Evolutionary conservation across 345 rosid genomes (phyloP), one percentile per base, ranked within the genome.

Genomic region (Aquilaria sinensis): DNA sequence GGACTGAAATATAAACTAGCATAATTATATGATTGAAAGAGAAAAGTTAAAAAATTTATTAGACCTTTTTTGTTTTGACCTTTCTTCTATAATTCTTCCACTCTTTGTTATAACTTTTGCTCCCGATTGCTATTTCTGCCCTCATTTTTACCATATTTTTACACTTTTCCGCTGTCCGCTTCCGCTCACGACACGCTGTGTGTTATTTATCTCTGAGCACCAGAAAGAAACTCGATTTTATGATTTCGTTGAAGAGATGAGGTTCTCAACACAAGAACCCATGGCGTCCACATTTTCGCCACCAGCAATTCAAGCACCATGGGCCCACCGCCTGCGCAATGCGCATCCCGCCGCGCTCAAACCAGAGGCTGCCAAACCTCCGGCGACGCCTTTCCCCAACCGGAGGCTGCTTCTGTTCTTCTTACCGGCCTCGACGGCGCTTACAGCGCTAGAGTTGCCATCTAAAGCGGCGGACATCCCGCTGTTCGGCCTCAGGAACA

Each of bases 401-500:
- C 81, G 98, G 41, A 75, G 98, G 72, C 68, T 78, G 60, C 69
- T 85, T 6, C 74, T 86, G 31, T 70, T 81, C 69, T 73, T 80
- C 6, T 46, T 86, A n/a, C 80, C 96, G 10, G 75, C 85, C 15
- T 70, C 78, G 13, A 84, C 87, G 49, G 79, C 74, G 37, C 47
- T 83, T 37, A 62, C 74, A 0, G 69, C 55, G 0, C 47, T 70
- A 60, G 83, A 74, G 58, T 53, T 68, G 47, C 59, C 76, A 3
- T 75, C 93, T 1, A 41, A 56, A 61, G 96, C 96, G 32, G 67
- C 70, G 76, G 77, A 85, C 70, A 92, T 92, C 37, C 81, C 81
- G 13, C 70, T 89, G 9, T 92, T 92, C 62, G 98, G 96, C 1
- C 70, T 92, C 37, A 76, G 87, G 80, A 92, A 77, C 87, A 87